Base-by-base conservation (phyloP, 768 basidiomycete species). In the Lentinus brumalis region DNA sequence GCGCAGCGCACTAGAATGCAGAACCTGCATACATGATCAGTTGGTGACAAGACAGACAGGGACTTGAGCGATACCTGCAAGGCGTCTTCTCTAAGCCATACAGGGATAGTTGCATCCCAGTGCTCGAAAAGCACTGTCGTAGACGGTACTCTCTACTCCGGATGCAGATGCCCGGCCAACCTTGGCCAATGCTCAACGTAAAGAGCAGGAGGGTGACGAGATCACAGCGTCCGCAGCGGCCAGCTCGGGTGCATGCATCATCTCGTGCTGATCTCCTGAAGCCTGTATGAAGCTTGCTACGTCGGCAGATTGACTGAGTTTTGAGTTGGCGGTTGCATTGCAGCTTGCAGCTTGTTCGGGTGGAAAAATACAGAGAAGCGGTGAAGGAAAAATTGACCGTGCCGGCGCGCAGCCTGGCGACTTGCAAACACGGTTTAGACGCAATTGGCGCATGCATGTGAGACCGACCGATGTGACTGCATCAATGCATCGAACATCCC, bases 251-350 rank as follows among this genome's bases (percentile, higher is more conserved):
- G 35, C 35, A 35, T 11, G 35, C 56, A 62, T 62, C 56, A 58
- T 41, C 61, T 55, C 61, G 52, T 58, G 61, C 61, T 62, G 61
- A 62, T 62, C 26, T 55, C 29, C 35, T 35, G 35, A 6, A 35
- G 35, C 21, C 21, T 26, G 21, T 26, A 26, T 26, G 21, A 26
- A 26, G 21, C 21, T 26, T 26, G 35, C 7, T 35, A 35, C 11
- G 35, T 35, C 35, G 35, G 35, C 35, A 6, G 35, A 35, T 35
- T 35, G 35, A 35, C 7, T 35, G 35, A 6, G 7, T 35, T 35
- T 35, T 35, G 35, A 35, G 35, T 35, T 35, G 35, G 11, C 35
- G 11, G 11, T 35, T 35, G 35, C 35, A 35, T 35, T 6, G 11
- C 45, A 50, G 40, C 49, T 42, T 39, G 56, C 40, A 50, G 50